phyloP scores from a whole-genome alignment of 257 asterid genomes.

The Solanum lycopersicoides region DNA sequence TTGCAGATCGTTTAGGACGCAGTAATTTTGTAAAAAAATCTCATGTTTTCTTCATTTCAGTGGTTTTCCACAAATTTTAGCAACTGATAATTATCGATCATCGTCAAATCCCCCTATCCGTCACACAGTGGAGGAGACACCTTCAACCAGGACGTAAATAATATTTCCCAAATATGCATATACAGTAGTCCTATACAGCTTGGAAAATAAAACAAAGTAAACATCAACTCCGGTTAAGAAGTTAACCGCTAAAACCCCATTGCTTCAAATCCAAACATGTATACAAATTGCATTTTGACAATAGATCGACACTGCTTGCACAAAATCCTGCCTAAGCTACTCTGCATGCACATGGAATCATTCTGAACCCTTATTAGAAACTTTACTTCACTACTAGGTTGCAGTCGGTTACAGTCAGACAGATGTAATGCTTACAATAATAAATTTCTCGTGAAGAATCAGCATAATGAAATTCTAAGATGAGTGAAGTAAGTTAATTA shows the following conservation, averaged over 20 bases:
- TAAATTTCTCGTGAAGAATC: background rate
- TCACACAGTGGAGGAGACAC: background rate
- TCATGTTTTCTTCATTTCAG: background rate
- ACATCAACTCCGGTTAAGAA: background rate
- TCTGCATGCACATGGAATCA: background rate
- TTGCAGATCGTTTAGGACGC: background rate
- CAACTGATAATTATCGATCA: background rate
- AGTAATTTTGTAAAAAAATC: background rate
- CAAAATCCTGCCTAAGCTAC: background rate
- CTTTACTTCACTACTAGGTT: background rate
- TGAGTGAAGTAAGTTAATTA: background rate
- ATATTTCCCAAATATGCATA: background rate
- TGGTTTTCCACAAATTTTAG: background rate
- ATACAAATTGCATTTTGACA: background rate
- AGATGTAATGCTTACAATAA: background rate
- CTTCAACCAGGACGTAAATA: background rate
- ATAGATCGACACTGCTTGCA: background rate
- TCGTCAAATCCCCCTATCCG: background rate
- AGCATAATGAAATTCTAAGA: background rate
- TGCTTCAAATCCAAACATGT: background rate
- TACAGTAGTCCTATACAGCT: background rate
- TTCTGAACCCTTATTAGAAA: background rate
- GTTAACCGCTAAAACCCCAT: background rate
- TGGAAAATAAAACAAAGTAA: background rate
- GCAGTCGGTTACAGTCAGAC: background rate